Percentiles rank a stretch among this genome's conserved stretches.
phyloP scores from a whole-genome alignment of 2,329 filamentous ascomycete species.

The Magnaporthales sp. region DNA sequence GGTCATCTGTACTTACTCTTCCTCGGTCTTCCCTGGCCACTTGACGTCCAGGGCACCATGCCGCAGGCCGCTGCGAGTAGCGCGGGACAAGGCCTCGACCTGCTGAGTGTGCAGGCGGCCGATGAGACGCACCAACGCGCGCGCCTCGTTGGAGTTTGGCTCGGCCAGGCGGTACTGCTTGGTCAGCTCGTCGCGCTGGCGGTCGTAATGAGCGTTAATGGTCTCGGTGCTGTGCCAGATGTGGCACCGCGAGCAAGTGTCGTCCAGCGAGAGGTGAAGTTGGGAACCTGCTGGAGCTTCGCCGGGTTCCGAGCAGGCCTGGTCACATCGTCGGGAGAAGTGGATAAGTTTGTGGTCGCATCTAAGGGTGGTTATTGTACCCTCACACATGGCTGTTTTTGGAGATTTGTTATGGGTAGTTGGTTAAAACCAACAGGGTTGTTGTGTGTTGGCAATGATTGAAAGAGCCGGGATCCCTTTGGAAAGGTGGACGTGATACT shows the following conservation, averaged over 20 bases:
- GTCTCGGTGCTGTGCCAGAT: background rate
- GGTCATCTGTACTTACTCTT: background rate
- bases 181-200: constrained; percentile 3
- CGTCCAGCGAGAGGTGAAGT: background rate
- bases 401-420: background rate
- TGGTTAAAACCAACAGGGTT: background rate
- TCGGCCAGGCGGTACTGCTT: background rate
- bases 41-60: background rate
- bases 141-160: constrained; percentile 1
- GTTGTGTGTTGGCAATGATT: background rate
- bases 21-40: constrained; percentile 2
- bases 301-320: background rate
- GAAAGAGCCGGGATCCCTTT: background rate
- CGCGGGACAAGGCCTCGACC: background rate
- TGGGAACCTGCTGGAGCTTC: background rate
- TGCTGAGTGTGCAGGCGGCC: background rate
- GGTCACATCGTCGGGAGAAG: constrained; percentile 1
- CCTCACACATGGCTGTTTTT: constrained; percentile 3
- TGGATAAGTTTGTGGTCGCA: constrained; percentile 1
- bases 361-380: background rate
- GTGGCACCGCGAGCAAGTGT: constrained; percentile 4
- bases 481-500: background rate
- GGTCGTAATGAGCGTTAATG: constrained; percentile 2
- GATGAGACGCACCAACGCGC: background rate
- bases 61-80: background rate